phyloP scores from a whole-genome alignment of 208 protist species.

The Spongospora subterranea region DNA sequence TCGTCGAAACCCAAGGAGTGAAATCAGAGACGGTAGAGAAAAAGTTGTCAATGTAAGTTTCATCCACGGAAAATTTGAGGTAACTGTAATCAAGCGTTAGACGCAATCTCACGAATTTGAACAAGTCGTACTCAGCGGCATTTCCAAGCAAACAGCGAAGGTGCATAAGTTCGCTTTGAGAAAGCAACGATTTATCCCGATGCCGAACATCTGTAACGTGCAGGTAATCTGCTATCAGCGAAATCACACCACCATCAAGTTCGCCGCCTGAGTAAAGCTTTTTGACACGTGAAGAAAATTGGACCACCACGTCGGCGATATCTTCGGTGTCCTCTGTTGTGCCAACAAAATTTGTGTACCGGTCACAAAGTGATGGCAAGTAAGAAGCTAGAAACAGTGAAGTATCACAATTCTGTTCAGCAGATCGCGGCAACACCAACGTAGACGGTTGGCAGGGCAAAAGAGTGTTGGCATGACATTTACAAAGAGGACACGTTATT shows the following conservation, averaged over 20 bases:
- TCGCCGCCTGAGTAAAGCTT: not conserved
- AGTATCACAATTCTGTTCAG: no score
- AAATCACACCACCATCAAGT: no score
- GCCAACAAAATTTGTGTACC: no score
- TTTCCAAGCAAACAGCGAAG: not conserved
- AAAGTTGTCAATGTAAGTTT: no score
- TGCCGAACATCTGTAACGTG: not conserved
- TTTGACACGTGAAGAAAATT: not conserved
- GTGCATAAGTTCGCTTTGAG: not conserved
- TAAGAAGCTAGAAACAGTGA: no score
- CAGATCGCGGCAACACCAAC: not conserved
- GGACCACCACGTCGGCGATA: no score
- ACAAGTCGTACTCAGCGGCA: not conserved
- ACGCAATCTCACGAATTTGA: not conserved
- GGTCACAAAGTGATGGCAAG: no score
- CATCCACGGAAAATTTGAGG: no score
- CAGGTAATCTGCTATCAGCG: not conserved
- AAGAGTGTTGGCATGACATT: constrained; percentile 23
- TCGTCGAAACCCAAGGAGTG: no score
- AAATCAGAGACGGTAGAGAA: no score
- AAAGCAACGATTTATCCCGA: not conserved
- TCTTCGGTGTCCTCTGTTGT: no score
- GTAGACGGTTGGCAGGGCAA: not conserved
- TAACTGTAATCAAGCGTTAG: no score
- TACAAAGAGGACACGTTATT: not conserved